Base-by-base conservation (phyloP, 2,329 filamentous ascomycete genomes). In the Chrysoporthe austroafricana region DNA sequence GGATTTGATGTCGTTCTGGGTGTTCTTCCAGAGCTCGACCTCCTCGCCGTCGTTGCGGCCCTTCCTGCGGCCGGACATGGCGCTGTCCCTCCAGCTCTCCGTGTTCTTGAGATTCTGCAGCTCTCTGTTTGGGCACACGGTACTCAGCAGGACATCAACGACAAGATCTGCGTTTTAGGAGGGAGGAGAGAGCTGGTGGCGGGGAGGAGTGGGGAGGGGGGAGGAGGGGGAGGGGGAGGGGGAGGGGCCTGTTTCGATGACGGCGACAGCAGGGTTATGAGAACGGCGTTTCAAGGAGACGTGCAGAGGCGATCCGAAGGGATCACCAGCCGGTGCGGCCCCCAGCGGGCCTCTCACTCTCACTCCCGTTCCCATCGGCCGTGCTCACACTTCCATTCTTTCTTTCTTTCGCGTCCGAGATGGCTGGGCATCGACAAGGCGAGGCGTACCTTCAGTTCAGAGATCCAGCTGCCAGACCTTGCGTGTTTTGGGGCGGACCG, bases 21-120 rank as follows among this genome's bases (percentile, higher is more conserved):
- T 72, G 42, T 76, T 76, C 62, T 79, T 76, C 81, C 81, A 83
- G 13, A 81, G 72, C 54, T 74, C 73, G 8, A 80, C 73, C 66
- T 83, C 81, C 68, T 83, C 81, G 50, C 80, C 81, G 67, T 80
- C 79, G 67, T 76, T 76, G 50, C 77, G 78, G 63, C 76, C 80
- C 62, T 56, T 57, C 8, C 74, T 77, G 32, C 77, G 71, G 4
- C 72, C 71, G 2, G 73, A 73, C 73, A 76, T 76, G 62, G 13
- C 48, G 43, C 34, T 64, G 43, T 64, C 67, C 43, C 52, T 67
- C 64, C 64, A 69, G 58, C 65, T 69, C 52, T 67, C 67, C 6
- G 65, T 64, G 39, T 69, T 62, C 32, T 67, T 66, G 59, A 69
- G 61, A 42, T 69, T 66, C 36, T 39, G 36, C 14, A 62, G 57